Percentiles rank a stretch among this genome's conserved stretches.
Evolutionary conservation across 495 filamentous ascomycete genomes (phyloP).

Genomic region (Zalerion maritima): DNA sequence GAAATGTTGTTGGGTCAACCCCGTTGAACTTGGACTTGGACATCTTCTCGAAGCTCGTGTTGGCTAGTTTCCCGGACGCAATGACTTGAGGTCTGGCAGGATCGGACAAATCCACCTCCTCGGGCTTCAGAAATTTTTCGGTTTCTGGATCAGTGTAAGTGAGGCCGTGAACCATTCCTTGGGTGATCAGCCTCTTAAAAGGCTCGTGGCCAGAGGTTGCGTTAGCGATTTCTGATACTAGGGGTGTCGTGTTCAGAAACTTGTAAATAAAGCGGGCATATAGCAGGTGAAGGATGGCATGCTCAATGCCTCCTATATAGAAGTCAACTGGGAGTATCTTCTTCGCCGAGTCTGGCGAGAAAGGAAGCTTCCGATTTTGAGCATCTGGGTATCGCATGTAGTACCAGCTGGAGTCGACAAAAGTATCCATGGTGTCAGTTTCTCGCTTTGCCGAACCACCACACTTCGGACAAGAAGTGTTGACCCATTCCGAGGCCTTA

Average conservation of each 20-base stretch:
- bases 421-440: constrained; percentile 92
- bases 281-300: constrained; percentile 82
- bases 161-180: constrained; percentile 86
- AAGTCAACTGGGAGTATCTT: constrained; percentile 56
- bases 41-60: constrained; percentile 75
- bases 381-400: constrained; percentile 66
- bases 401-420: constrained; percentile 91
- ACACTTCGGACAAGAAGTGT: constrained; percentile 64
- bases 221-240: constrained; percentile 8
- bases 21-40: constrained; percentile 93
- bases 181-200: constrained; percentile 65
- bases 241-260: constrained; percentile 44
- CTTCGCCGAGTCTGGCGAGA: constrained; percentile 42
- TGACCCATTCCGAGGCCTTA: constrained; percentile 54
- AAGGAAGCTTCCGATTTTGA: constrained; percentile 43
- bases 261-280: constrained; percentile 87
- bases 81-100: constrained; percentile 42
- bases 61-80: constrained; percentile 39
- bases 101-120: constrained; percentile 53
- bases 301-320: constrained; percentile 80
- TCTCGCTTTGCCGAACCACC: constrained; percentile 56
- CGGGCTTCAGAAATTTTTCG: constrained; percentile 62
- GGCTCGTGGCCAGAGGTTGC: constrained; percentile 49
- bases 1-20: constrained; percentile 63
- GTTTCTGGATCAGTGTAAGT: constrained; percentile 64